phyloP scores from a whole-genome alignment of 306 rosid genomes.

The Cicer arietinum region DNA sequence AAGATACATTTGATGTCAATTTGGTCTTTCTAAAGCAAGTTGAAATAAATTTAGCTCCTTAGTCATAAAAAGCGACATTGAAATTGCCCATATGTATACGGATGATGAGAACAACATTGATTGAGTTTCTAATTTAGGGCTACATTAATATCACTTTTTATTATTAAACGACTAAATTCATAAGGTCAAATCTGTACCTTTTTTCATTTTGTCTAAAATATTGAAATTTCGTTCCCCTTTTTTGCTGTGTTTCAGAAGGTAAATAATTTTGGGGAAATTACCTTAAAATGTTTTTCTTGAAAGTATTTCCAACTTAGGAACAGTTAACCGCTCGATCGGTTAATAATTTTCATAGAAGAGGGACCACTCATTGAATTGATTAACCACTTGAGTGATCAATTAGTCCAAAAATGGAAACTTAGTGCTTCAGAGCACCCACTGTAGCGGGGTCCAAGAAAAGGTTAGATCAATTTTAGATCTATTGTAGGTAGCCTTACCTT shows the following conservation, averaged over 20 bases:
- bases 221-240: background rate
- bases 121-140: background rate
- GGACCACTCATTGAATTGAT: background rate
- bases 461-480: background rate
- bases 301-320: slow-evolving; percentile 19
- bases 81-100: background rate
- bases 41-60: slow-evolving; percentile 27
- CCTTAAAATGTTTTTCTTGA: background rate
- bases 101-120: background rate
- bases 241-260: background rate
- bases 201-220: too few relatives aligned
- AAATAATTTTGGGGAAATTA: slow-evolving; percentile 23
- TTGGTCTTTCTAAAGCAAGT: slow-evolving; percentile 24
- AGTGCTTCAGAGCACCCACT: background rate
- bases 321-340: background rate
- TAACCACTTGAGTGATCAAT: background rate
- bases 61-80: slow-evolving; percentile 14
- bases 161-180: background rate
- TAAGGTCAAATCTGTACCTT: too few relatives aligned
- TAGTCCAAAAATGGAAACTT: background rate
- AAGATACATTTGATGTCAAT: slow-evolving; percentile 4
- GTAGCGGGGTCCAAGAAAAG: background rate
- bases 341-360: background rate
- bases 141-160: background rate
- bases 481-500: background rate